Conservation (phyloP, 2,329 filamentous ascomycete genomes). For the Sporothrix luriei region DNA sequence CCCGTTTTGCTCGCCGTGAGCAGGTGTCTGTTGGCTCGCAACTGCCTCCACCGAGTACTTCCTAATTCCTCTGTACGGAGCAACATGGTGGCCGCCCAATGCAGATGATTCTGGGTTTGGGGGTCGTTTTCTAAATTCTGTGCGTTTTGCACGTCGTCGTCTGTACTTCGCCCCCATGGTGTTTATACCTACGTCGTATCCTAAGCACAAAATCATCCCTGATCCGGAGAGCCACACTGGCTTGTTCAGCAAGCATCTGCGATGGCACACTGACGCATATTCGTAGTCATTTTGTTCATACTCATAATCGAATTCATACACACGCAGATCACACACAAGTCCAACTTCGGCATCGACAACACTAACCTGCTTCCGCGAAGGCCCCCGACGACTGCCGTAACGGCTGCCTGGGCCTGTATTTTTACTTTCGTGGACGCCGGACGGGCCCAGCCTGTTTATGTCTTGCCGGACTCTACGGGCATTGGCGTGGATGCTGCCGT, state of each 20-base stretch:
- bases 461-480: background rate
- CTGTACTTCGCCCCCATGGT: background rate
- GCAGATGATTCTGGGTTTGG: background rate
- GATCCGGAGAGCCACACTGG: background rate
- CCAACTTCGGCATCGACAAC: slow-evolving; percentile 4
- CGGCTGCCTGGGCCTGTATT: background rate
- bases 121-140: background rate
- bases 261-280: background rate
- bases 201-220: background rate
- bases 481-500: background rate
- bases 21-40: background rate
- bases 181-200: background rate
- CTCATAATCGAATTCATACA: too few relatives aligned
- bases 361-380: slow-evolving; percentile 12
- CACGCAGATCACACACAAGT: background rate
- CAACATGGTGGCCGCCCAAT: background rate
- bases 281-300: too few relatives aligned
- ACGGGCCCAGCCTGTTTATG: background rate
- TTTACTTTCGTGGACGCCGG: background rate
- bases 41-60: background rate
- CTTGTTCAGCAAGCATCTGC: slow-evolving; percentile 9
- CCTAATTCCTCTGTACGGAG: too few relatives aligned
- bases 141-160: background rate
- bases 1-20: slow-evolving; percentile 6
- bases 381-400: slow-evolving; percentile 7